phyloP scores from a whole-genome alignment of 2,329 filamentous ascomycete genomes.

The Nannizziopsis arthrosporioides region DNA sequence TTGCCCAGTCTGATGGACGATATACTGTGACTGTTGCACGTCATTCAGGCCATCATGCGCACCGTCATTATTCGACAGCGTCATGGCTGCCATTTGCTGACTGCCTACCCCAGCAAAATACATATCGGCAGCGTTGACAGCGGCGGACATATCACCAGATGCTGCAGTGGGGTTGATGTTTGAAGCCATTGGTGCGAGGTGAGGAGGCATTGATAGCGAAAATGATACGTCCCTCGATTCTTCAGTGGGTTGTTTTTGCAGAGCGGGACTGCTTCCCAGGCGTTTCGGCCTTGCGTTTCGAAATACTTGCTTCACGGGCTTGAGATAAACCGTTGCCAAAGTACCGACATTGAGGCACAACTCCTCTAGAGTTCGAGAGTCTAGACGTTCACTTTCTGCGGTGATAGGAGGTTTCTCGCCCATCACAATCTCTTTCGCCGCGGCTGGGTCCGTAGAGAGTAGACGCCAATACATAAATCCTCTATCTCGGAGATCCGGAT shows the following conservation, averaged over 20 bases:
- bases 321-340: constrained; percentile 91
- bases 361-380: constrained; percentile 82
- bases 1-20: constrained; percentile 74
- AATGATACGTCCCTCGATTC: constrained; percentile 25
- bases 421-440: constrained; percentile 85
- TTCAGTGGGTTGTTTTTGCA: constrained; percentile 57
- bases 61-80: constrained; percentile 53
- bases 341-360: constrained; percentile 96
- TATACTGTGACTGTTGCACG: constrained; percentile 41
- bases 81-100: constrained; percentile 62
- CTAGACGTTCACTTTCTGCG: constrained; percentile 87
- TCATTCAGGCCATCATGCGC: constrained; percentile 47
- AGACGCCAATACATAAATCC: constrained; percentile 99
- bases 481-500: constrained; percentile 86
- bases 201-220: constrained; percentile 15
- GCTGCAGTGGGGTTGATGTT: constrained; percentile 21
- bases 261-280: constrained; percentile 68
- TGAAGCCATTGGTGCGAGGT: constrained; percentile 36
- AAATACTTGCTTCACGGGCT: constrained; percentile 95
- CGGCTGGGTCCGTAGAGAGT: constrained; percentile 77
- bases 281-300: constrained; percentile 70
- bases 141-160: constrained; percentile 49
- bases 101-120: constrained; percentile 74
- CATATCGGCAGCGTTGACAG: constrained; percentile 72
- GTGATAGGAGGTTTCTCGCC: constrained; percentile 94